Base-by-base conservation (phyloP, 768 basidiomycete genomes). In the Coprinopsis cinerea region DNA sequence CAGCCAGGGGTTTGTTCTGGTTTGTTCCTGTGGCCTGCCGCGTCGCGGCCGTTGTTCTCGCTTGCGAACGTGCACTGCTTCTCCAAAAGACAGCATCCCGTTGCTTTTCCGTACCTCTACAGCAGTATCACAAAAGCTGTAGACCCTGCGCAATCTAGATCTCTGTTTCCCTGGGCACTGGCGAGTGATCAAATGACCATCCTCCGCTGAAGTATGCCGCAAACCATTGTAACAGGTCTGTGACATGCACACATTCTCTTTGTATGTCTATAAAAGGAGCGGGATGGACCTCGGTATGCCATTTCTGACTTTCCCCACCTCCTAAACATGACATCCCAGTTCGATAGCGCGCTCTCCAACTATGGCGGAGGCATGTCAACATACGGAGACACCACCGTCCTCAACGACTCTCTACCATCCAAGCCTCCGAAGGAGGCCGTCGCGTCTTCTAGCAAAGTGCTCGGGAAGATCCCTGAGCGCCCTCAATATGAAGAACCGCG, bases 311-410 rank as follows among this genome's bases (percentile, higher is more conserved):
- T 32, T 32, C 30, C 7, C 7, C 15, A 35, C 24, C 47, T 24
- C 47, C 37, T 48, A 30, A 39, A 39, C 11, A 69, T 68, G 67
- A 55, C 62, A 5, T 67, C 69, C 22, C 69, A 67, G 54, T 58
- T 73, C 45, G 69, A 61, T 47, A 79, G 79, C 44, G 65, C 67
- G 42, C 62, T 66, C 25, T 78, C 76, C 10, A 67, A 76, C 41
- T 69, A 78, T 40, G 73, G 70, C 17, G 75, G 76, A 7, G 41
- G 41, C 17, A 11, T 11, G 18, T 43, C 41, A 11, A 43, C 5
- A 5, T 24, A 43, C 23, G 41, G 41, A 5, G 41, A 25, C 9
- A 25, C 18, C 18, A 43, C 41, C 4, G 23, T 43, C 23, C 5
- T 43, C 5, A 43, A 43, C 24, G 41, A 10, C 10, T 7, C 37